Evolutionary conservation across 495 filamentous ascomycete genomes (phyloP).

Genomic region (Rusavskia elegans): DNA sequence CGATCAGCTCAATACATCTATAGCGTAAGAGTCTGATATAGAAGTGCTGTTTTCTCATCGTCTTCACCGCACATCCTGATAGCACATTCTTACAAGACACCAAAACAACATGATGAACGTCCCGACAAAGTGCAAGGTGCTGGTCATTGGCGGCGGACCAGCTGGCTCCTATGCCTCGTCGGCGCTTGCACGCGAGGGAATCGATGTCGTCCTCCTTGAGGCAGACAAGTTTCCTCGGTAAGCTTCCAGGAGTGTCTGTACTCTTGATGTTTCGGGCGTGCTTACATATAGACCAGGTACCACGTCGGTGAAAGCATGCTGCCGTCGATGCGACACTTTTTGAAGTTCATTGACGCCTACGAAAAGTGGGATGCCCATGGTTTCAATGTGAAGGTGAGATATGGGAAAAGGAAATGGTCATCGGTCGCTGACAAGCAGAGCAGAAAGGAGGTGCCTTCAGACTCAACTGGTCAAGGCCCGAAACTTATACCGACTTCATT

Average conservation of each 20-base stretch:
- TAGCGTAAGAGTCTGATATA: neutral
- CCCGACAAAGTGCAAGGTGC: slow-evolving; percentile 21
- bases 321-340: slow-evolving; percentile 27
- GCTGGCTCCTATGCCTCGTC: slow-evolving; percentile 27
- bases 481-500: slow-evolving; percentile 29
- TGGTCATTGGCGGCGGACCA: slow-evolving; percentile 31
- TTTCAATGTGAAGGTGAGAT: slow-evolving; percentile 26
- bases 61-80: neutral
- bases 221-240: slow-evolving; percentile 3
- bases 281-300: slow-evolving; percentile 14
- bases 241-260: neutral
- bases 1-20: neutral
- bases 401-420: neutral
- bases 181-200: slow-evolving; percentile 26
- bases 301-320: slow-evolving; percentile 33
- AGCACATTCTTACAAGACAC: neutral
- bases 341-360: slow-evolving; percentile 31
- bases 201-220: slow-evolving; percentile 26
- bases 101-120: slow-evolving; percentile 17
- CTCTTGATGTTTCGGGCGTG: neutral
- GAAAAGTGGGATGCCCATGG: slow-evolving; percentile 24
- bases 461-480: slow-evolving; percentile 19
- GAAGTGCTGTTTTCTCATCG: neutral
- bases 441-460: slow-evolving; percentile 29
- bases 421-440: neutral